phyloP scores from a whole-genome alignment of 768 basidiomycete genomes.

The Phanerochaete carnosa region DNA sequence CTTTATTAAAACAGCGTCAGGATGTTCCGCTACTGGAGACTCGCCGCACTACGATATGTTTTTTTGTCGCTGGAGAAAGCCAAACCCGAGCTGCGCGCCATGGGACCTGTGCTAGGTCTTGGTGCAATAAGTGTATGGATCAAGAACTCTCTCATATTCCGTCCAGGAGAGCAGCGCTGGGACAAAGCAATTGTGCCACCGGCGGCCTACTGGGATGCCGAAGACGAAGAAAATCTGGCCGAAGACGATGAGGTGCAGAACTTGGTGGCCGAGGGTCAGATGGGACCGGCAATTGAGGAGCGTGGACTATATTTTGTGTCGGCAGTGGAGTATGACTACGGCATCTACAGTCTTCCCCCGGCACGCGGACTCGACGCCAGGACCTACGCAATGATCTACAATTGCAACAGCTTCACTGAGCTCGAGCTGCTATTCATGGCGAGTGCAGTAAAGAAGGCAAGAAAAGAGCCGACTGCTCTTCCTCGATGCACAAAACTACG shows the following conservation, averaged over 20 bases:
- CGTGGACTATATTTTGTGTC: background rate
- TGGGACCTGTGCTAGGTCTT: background rate
- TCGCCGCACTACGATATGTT: background rate
- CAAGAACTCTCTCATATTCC: background rate
- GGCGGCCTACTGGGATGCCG: background rate
- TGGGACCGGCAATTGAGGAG: background rate
- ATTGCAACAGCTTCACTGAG: background rate
- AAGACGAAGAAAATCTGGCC: background rate
- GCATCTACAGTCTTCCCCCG: background rate
- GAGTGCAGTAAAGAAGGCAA: background rate
- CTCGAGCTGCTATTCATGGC: background rate
- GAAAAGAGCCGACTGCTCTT: background rate
- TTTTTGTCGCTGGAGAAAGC: background rate
- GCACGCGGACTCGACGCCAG: background rate
- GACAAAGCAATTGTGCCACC: background rate
- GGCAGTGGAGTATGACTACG: background rate
- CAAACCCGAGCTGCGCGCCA: background rate
- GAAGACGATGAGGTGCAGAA: background rate
- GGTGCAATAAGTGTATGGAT: background rate
- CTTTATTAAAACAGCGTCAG: background rate
- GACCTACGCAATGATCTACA: background rate
- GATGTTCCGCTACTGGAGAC: background rate
- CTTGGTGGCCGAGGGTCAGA: background rate
- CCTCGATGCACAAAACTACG: background rate
- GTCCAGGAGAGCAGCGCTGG: slow-evolving; percentile 2